These are phyloP conservation scores for Cladosporium sp. DNA, from an alignment of 2,329 filamentous ascomycete genomes.

Conservation along the genomic window DNA sequence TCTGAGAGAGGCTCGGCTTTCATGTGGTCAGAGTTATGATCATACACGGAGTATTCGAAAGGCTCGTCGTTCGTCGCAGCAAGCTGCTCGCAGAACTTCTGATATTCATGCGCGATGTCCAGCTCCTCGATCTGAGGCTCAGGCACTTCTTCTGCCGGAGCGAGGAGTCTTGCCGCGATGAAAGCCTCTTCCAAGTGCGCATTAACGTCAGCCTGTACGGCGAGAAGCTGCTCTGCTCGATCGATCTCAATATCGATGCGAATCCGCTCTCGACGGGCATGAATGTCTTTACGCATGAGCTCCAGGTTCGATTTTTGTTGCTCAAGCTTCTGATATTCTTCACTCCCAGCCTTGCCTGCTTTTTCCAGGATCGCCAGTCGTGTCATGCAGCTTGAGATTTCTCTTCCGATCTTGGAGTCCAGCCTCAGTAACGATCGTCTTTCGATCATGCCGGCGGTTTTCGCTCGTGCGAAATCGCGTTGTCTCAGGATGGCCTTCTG, in stretches of 20 bases:
- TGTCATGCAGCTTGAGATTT: conserved; percentile 4
- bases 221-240: conserved; percentile 2
- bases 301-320: conserved; percentile 9
- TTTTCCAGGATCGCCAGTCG: neutral
- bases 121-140: neutral
- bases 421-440: conserved; percentile 1
- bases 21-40: conserved; percentile 7
- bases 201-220: conserved; percentile 4
- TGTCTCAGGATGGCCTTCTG: conserved; percentile 13
- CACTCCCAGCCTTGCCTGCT: neutral
- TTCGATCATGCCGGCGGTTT: neutral
- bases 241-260: neutral
- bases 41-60: neutral
- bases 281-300: conserved; percentile 7
- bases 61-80: neutral
- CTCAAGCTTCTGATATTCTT: neutral
- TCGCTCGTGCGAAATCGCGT: conserved; percentile 2
- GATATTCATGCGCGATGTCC: conserved; percentile 17
- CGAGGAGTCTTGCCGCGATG: conserved; percentile 10
- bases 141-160: neutral
- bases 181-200: conserved; percentile 16
- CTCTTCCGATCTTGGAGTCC: conserved; percentile 4
- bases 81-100: neutral
- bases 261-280: neutral
- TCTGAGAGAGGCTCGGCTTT: neutral